Conservation (phyloP, 2,329 filamentous ascomycete genomes). For the Hypoxylon sp. region DNA sequence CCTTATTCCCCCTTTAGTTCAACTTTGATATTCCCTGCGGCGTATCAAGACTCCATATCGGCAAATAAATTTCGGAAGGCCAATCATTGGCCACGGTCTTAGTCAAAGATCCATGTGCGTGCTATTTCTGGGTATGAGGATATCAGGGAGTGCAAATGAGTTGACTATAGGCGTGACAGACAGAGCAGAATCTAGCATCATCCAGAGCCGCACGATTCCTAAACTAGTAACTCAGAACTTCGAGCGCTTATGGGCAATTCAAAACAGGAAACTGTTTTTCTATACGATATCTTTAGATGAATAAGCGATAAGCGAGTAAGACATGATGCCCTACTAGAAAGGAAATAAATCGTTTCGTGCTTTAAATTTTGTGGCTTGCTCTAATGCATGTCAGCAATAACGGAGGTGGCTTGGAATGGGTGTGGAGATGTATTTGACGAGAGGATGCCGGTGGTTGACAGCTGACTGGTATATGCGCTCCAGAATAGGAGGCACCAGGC, state of each 20-base stretch:
- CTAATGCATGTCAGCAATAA: slow-evolving; percentile 1
- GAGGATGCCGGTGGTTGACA: neutral
- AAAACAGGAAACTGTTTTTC: neutral
- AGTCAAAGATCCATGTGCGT: neutral
- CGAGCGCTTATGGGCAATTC: neutral
- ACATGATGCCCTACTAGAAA: neutral
- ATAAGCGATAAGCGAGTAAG: slow-evolving; percentile 1
- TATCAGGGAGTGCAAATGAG: neutral
- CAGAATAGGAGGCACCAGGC: neutral
- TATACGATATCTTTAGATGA: neutral
- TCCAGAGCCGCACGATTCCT: neutral
- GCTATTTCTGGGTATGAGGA: slow-evolving; percentile 4
- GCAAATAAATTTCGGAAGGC: neutral
- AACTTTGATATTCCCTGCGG: neutral
- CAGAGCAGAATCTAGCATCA: neutral
- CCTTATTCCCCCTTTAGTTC: neutral
- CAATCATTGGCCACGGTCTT: neutral
- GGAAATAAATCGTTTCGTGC: neutral
- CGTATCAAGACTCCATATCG: neutral
- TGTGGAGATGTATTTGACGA: neutral
- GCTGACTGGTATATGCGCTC: neutral
- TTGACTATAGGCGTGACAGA: neutral
- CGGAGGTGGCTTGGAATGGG: neutral
- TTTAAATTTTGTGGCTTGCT: neutral
- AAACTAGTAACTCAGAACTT: neutral